These are phyloP conservation scores for carrot (Daucus carota) DNA, from an alignment of 129 eudicot species.

Conservation along the genomic window DNA sequence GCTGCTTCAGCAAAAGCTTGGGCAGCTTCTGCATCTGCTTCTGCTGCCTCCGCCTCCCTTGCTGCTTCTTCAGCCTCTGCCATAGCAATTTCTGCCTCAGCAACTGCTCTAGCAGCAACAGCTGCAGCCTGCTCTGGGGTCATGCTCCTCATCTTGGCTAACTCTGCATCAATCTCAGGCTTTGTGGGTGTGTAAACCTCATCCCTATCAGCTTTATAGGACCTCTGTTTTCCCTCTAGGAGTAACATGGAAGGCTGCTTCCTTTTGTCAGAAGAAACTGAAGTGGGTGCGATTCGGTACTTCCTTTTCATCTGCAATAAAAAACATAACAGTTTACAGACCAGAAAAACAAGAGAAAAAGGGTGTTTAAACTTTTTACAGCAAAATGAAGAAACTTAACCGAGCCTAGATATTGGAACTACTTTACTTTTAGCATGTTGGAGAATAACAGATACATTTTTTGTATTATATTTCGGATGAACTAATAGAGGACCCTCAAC, in stretches of 20 bases:
- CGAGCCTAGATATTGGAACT: background rate
- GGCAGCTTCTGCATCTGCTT: slow-evolving; percentile 95
- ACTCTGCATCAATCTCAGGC: slow-evolving; percentile 69
- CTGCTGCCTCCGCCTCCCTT: slow-evolving; percentile 95
- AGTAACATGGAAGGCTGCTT: slow-evolving; percentile 34
- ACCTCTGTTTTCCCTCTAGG: slow-evolving; percentile 50
- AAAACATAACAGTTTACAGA: background rate
- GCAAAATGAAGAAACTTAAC: background rate
- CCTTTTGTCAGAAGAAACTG: slow-evolving; percentile 51
- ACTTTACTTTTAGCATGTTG: background rate
- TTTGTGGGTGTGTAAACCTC: slow-evolving; percentile 40
- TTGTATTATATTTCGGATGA: background rate
- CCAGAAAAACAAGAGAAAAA: background rate
- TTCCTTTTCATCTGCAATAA: slow-evolving; percentile 61
- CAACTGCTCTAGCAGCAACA: slow-evolving; percentile 90
- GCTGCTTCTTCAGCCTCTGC: slow-evolving; percentile 97
- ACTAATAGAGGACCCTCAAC: background rate
- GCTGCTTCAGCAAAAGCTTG: slow-evolving; percentile 97
- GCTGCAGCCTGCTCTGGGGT: slow-evolving; percentile 92
- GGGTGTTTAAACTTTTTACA: too few species aligned
- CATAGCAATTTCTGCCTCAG: slow-evolving; percentile 94
- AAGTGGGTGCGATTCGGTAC: slow-evolving; percentile 47
- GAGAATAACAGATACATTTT: background rate
- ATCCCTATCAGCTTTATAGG: slow-evolving; percentile 39
- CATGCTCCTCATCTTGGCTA: slow-evolving; percentile 84